A percentile compares a stretch with the other conserved stretches of the same genome.
phyloP scores from a whole-genome alignment of 2,329 filamentous ascomycete genomes.

The Achaetomium macrosporum region DNA sequence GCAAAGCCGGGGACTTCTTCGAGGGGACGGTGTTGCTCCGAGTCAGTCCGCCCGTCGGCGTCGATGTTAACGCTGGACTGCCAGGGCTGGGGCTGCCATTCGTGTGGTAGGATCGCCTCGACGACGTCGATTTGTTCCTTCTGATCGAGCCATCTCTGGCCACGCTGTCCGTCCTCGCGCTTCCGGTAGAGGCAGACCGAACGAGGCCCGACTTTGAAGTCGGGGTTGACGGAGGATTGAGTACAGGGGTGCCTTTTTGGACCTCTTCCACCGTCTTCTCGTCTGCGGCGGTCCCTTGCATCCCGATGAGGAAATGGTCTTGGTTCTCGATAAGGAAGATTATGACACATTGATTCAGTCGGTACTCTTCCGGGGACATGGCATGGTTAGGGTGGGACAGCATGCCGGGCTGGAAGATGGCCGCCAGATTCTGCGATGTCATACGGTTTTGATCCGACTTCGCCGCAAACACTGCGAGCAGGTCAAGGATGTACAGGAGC shows the following conservation, averaged over 20 bases:
- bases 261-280: slow-evolving; percentile 63
- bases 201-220: slow-evolving; percentile 53
- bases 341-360: slow-evolving; percentile 90
- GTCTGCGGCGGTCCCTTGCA: slow-evolving; percentile 98
- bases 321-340: slow-evolving; percentile 99
- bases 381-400: slow-evolving; percentile 90
- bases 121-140: slow-evolving; percentile 87
- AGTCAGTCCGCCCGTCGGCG: slow-evolving; percentile 50
- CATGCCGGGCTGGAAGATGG: slow-evolving; percentile 96
- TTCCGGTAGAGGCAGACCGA: slow-evolving; percentile 80
- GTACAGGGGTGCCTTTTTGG: slow-evolving; percentile 61
- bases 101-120: slow-evolving; percentile 74
- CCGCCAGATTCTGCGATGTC: slow-evolving; percentile 88
- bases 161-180: slow-evolving; percentile 80
- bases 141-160: slow-evolving; percentile 73
- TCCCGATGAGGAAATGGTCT: slow-evolving; percentile 95
- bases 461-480: slow-evolving; percentile 92
- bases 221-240: slow-evolving; percentile 43
- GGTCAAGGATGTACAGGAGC: slow-evolving; percentile 88
- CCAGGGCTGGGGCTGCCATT: slow-evolving; percentile 64
- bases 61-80: slow-evolving; percentile 50
- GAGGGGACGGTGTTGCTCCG: slow-evolving; percentile 90
- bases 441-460: slow-evolving; percentile 97
- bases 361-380: slow-evolving; percentile 92
- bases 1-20: slow-evolving; percentile 72